These are phyloP conservation scores for Naganishia albida DNA, from an alignment of 1,284 basidiomycete genomes.

Conservation along the genomic window DNA sequence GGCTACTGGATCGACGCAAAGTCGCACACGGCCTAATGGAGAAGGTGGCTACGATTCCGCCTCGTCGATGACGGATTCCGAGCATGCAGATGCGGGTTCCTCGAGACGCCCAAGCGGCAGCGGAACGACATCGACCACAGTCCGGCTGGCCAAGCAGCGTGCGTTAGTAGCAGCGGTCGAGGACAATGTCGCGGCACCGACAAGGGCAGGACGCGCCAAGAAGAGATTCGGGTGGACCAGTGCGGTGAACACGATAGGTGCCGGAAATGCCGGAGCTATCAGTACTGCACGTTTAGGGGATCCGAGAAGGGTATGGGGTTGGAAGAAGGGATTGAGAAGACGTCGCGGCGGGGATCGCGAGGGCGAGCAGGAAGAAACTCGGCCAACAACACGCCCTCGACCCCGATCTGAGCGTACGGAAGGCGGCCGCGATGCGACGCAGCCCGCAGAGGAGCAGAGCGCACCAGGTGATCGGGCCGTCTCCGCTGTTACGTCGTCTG, in stretches of 20 bases:
- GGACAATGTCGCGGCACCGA: neutral
- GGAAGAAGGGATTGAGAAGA: conserved; percentile 21
- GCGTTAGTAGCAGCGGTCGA: conserved; percentile 3
- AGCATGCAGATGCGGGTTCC: conserved; percentile 2
- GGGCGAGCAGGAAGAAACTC: neutral
- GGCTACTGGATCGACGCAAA: neutral
- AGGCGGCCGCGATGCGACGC: too few species aligned
- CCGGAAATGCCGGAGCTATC: neutral
- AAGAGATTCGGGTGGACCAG: conserved; percentile 29
- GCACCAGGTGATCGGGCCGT: neutral
- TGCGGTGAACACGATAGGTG: conserved; percentile 2
- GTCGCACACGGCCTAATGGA: neutral
- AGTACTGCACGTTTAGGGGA: conserved; percentile 16
- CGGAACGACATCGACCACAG: conserved; percentile 14
- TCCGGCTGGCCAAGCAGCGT: conserved; percentile 13
- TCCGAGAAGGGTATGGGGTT: conserved; percentile 26
- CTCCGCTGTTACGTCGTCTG: neutral
- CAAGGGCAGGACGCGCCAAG: conserved; percentile 19
- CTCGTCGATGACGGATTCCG: conserved; percentile 22
- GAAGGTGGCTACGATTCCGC: neutral
- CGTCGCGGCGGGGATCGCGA: neutral
- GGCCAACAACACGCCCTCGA: too few species aligned
- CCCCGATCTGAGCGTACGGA: too few species aligned
- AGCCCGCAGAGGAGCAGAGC: too few species aligned
- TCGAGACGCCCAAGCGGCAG: conserved; percentile 7